Conservation (phyloP, 2,329 filamentous ascomycete genomes). For the Nannizzia gypsea region DNA sequence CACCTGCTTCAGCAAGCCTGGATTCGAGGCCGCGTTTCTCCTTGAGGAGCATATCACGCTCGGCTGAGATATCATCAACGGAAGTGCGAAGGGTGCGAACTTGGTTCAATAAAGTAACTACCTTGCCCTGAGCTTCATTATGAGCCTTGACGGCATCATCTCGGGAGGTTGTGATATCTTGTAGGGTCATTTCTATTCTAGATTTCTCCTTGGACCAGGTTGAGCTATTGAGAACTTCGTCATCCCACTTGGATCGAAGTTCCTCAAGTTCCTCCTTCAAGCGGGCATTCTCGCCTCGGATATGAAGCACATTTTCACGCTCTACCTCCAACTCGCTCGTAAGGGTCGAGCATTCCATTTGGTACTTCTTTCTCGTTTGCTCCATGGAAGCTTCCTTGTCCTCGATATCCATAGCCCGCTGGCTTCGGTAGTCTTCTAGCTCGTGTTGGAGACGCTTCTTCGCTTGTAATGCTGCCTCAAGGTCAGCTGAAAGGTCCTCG, state of each 20-base stretch:
- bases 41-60: slow-evolving; percentile 70
- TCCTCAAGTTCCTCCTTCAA: slow-evolving; percentile 95
- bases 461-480: slow-evolving; percentile 71
- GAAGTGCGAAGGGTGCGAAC: slow-evolving; percentile 72
- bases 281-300: slow-evolving; percentile 70
- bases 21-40: slow-evolving; percentile 86
- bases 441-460: slow-evolving; percentile 95
- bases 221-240: slow-evolving; percentile 92
- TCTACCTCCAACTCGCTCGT: slow-evolving; percentile 89
- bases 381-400: slow-evolving; percentile 95
- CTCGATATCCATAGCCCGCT: slow-evolving; percentile 90
- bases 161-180: slow-evolving; percentile 78
- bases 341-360: slow-evolving; percentile 76
- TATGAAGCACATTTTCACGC: slow-evolving; percentile 76
- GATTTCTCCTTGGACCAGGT: slow-evolving; percentile 98
- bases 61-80: slow-evolving; percentile 73
- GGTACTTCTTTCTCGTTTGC: slow-evolving; percentile 95
- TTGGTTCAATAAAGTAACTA: slow-evolving; percentile 80
- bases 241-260: slow-evolving; percentile 91
- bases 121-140: slow-evolving; percentile 87
- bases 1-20: slow-evolving; percentile 73
- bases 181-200: slow-evolving; percentile 75
- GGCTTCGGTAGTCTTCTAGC: slow-evolving; percentile 90
- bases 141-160: slow-evolving; percentile 89
- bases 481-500: slow-evolving; percentile 81